Conservation (phyloP, 306 rosid species). For the Cucurbita argyrosperma region DNA sequence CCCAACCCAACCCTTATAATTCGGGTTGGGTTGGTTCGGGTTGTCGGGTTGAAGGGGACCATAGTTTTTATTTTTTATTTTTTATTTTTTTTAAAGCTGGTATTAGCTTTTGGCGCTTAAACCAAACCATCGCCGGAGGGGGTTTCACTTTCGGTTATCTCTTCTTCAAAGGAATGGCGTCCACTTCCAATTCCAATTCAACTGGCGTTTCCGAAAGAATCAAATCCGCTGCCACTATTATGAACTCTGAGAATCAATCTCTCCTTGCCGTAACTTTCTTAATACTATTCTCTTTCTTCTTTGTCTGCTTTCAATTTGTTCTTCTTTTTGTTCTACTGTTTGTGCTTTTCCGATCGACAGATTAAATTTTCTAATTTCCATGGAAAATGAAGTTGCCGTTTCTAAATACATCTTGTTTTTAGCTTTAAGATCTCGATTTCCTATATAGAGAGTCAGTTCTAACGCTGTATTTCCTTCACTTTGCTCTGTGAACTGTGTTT, state of each 20-base stretch:
- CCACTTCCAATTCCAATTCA: slow-evolving; percentile 31
- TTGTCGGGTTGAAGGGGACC: too few species aligned
- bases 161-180: slow-evolving; percentile 32
- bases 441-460: not conserved
- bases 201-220: slow-evolving; percentile 25
- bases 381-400: not conserved
- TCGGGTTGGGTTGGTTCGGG: too few species aligned
- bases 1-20: too few species aligned
- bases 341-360: not conserved
- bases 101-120: not conserved
- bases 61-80: too few species aligned
- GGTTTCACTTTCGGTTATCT: not conserved
- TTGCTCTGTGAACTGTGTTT: not conserved
- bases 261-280: slow-evolving; percentile 35
- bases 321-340: not conserved
- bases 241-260: slow-evolving; percentile 45
- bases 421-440: not conserved
- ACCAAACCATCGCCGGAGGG: not conserved
- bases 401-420: not conserved
- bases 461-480: not conserved
- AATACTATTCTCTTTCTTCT: not conserved
- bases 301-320: not conserved
- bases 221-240: slow-evolving; percentile 27
- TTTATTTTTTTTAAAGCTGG: too few species aligned
- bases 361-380: not conserved